A percentile compares a stretch with the other conserved stretches of the same genome.
phyloP scores from a whole-genome alignment of 2,329 filamentous ascomycete genomes.

The Colletotrichum tanaceti region DNA sequence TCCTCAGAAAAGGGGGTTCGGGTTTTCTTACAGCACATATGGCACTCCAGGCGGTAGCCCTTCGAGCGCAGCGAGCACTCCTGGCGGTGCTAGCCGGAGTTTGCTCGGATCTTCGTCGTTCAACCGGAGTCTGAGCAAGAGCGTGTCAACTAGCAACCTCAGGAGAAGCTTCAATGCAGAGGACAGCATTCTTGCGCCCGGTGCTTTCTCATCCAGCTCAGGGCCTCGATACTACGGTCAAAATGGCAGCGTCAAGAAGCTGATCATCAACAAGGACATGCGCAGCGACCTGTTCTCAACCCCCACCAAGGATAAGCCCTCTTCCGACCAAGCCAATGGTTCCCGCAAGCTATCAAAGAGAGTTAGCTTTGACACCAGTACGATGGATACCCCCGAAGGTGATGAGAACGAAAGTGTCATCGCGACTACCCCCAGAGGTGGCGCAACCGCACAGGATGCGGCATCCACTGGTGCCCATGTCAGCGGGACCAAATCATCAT shows the following conservation, averaged over 20 bases:
- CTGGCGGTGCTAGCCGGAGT: constrained; percentile 74
- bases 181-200: constrained; percentile 86
- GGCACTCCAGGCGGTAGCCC: constrained; percentile 80
- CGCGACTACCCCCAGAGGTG: constrained; percentile 13
- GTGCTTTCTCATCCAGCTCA: constrained; percentile 80
- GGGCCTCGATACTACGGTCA: constrained; percentile 73
- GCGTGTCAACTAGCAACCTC: constrained; percentile 87
- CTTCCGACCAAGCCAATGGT: constrained; percentile 55
- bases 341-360: constrained; percentile 78
- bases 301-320: constrained; percentile 64
- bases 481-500: constrained; percentile 46
- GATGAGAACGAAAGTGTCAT: constrained; percentile 26
- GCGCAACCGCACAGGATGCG: constrained; percentile 13
- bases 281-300: constrained; percentile 77
- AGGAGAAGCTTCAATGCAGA: constrained; percentile 84
- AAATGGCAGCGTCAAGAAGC: constrained; percentile 82
- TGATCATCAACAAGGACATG: constrained; percentile 91
- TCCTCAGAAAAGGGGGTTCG: constrained; percentile 87
- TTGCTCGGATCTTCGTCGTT: constrained; percentile 72
- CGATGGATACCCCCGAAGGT: constrained; percentile 51
- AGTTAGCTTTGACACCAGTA: constrained; percentile 88
- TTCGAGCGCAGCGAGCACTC: constrained; percentile 75
- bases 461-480: constrained; percentile 13
- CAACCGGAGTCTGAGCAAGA: constrained; percentile 82
- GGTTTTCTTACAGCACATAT: constrained; percentile 93